Evolutionary conservation across 805 yeast species (phyloP).

Genomic region (Candida silvicultrix): DNA sequence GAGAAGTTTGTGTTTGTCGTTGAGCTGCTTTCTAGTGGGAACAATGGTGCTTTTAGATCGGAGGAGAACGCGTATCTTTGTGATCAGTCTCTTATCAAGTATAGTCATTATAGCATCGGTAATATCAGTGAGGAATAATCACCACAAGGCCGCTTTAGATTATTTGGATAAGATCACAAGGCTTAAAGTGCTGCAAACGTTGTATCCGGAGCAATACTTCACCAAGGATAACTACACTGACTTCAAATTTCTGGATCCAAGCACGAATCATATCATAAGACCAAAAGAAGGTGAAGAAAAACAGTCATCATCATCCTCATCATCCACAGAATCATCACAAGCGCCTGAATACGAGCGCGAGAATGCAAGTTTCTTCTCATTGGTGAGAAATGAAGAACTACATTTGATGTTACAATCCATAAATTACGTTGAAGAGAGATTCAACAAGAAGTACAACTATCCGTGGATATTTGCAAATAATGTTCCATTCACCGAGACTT

Average conservation of each 20-base stretch:
- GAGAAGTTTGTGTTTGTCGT: too few species aligned
- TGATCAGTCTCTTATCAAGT: neutral
- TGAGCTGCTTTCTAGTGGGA: too few species aligned
- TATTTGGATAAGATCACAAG: constrained; percentile 14
- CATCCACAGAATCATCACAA: constrained; percentile 1
- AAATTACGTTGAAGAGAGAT: constrained; percentile 57
- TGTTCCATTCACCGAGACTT: constrained; percentile 48
- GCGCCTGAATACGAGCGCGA: constrained; percentile 28
- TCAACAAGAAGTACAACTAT: constrained; percentile 54
- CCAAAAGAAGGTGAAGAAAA: neutral
- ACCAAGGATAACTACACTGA: constrained; percentile 16
- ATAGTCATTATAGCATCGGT: neutral
- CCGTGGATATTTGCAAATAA: constrained; percentile 79
- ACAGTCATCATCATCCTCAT: too few species aligned
- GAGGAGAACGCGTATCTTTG: neutral
- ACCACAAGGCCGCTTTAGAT: constrained; percentile 14
- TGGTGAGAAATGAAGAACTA: constrained; percentile 65
- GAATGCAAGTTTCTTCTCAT: constrained; percentile 62
- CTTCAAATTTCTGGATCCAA: constrained; percentile 12
- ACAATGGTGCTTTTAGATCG: neutral
- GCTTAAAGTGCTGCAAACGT: constrained; percentile 14
- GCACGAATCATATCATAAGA: constrained; percentile 6
- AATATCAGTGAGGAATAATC: constrained; percentile 11
- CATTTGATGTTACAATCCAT: constrained; percentile 52
- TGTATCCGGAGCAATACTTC: constrained; percentile 19